Evolutionary conservation across 176 grass and related monocot species (phyloP).

Genomic region (Tillandsia leiboldiana): DNA sequence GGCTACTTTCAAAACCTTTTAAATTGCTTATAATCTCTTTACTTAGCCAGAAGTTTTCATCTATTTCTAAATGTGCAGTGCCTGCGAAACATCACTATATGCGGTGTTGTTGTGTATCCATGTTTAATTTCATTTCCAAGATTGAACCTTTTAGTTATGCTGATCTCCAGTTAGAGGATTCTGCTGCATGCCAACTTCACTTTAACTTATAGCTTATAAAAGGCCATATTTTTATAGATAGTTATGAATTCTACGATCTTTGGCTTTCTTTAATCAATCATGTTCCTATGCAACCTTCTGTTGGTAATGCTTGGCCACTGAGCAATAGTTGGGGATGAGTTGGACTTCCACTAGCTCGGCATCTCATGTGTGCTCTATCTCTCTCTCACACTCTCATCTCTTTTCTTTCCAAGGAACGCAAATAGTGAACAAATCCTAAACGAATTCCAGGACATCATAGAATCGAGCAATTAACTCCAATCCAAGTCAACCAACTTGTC

Average conservation of each 20-base stretch:
- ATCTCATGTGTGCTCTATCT: slow-evolving; percentile 28
- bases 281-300: slow-evolving; percentile 8
- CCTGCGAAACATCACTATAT: no score
- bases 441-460: background rate
- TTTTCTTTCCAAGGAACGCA: background rate
- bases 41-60: no score
- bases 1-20: no score
- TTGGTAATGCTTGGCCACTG: slow-evolving; percentile 28
- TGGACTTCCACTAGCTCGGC: slow-evolving; percentile 42
- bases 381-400: slow-evolving; percentile 24
- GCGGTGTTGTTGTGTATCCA: no score
- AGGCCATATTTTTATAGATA: no score
- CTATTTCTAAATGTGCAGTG: no score
- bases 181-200: no score
- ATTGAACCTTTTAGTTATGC: no score
- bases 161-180: no score
- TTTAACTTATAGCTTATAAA: no score
- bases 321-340: slow-evolving; percentile 36
- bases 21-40: no score
- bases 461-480: background rate
- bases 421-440: background rate
- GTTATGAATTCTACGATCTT: background rate
- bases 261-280: background rate
- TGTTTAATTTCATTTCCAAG: no score
- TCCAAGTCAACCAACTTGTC: background rate